Conservation (phyloP, 176 grass and related monocot genomes). For the Rhynchospora pubera region DNA sequence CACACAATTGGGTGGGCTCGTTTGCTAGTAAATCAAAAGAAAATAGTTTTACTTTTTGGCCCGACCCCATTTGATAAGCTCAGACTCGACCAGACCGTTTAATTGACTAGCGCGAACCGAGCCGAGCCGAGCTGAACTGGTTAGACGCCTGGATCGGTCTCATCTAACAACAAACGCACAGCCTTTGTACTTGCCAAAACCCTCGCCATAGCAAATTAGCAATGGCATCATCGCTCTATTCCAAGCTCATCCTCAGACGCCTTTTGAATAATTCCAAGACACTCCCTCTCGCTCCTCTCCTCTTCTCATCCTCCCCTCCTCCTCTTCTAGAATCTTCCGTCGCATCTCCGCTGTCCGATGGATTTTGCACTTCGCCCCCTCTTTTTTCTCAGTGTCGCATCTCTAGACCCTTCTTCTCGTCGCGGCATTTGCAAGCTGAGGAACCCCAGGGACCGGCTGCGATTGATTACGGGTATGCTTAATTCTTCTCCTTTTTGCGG, state of each 20-base stretch:
- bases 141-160: too few species aligned
- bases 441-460: slow-evolving; percentile 28
- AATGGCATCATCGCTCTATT: slow-evolving; percentile 22
- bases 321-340: slow-evolving; percentile 28
- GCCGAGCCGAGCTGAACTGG: too few species aligned
- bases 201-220: not conserved
- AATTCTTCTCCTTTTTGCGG: not conserved
- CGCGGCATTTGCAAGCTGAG: slow-evolving; percentile 12
- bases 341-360: not conserved
- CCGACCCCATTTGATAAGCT: not conserved
- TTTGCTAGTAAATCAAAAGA: too few species aligned
- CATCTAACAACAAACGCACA: too few species aligned
- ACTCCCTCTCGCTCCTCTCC: not conserved
- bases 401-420: slow-evolving; percentile 41
- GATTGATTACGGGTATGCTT: slow-evolving; percentile 40
- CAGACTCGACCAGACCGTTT: not conserved
- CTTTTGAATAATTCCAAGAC: not conserved
- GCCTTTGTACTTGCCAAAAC: too few species aligned
- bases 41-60: not conserved
- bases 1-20: too few species aligned
- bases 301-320: not conserved
- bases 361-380: not conserved
- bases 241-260: slow-evolving; percentile 19
- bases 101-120: not conserved
- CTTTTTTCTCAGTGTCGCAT: not conserved